These are phyloP conservation scores for Eucalyptus erythrocorys DNA, from an alignment of 345 rosid genomes.

Conservation along the genomic window DNA sequence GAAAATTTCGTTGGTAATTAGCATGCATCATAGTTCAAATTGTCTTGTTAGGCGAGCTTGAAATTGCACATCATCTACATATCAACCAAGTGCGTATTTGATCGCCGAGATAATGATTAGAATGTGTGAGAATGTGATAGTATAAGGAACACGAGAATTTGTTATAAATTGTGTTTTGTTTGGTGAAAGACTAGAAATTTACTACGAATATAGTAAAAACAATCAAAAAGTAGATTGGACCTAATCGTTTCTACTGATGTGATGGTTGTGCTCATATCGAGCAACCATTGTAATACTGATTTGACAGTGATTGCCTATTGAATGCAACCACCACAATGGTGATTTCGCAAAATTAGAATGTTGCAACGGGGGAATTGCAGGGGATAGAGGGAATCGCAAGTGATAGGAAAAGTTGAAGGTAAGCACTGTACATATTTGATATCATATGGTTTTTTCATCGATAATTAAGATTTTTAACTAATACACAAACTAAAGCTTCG, in stretches of 20 bases:
- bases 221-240: background rate
- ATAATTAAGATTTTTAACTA: background rate
- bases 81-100: background rate
- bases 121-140: background rate
- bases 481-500: too few relatives aligned
- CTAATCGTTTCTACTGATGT: fast-evolving
- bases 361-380: background rate
- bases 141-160: background rate
- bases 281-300: background rate
- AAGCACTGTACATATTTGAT: background rate
- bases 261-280: fast-evolving
- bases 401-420: background rate
- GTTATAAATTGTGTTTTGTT: background rate
- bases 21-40: background rate
- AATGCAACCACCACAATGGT: background rate
- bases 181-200: background rate
- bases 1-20: background rate
- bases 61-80: background rate
- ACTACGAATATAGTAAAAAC: background rate
- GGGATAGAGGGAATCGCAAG: background rate
- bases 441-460: too few relatives aligned
- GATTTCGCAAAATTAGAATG: background rate
- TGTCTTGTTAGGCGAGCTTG: background rate
- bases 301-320: fast-evolving
- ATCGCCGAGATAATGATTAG: fast-evolving